Percentiles rank a stretch among this genome's conserved stretches.
phyloP scores from a whole-genome alignment of 805 yeast species.

The Metschnikowia chrysomelidarum region DNA sequence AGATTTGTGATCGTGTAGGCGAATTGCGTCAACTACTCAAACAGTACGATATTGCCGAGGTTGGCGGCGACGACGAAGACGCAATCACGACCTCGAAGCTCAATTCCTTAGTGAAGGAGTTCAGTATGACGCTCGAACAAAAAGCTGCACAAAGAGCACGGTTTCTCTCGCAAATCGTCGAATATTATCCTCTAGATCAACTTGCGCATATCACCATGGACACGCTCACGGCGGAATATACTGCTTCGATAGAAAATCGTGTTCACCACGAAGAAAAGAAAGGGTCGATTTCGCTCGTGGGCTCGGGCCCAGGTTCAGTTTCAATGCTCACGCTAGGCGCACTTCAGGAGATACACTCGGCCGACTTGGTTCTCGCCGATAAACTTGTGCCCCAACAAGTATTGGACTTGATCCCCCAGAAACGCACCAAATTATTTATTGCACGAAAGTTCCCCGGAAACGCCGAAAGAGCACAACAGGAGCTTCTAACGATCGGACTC shows the following conservation, averaged over 20 bases:
- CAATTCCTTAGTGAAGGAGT: conserved; percentile 62
- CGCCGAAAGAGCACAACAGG: conserved; percentile 91
- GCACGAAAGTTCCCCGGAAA: conserved; percentile 96
- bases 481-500: conserved; percentile 71
- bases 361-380: conserved; percentile 85
- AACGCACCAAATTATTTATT: conserved; percentile 67
- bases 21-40: conserved; percentile 55
- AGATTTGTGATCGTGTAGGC: conserved; percentile 69
- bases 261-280: conserved; percentile 12
- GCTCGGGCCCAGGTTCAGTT: conserved; percentile 91
- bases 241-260: neutral
- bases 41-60: conserved; percentile 44
- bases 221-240: conserved; percentile 49
- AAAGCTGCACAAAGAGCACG: conserved; percentile 61
- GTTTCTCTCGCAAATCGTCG: conserved; percentile 89
- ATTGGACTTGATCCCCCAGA: conserved; percentile 72
- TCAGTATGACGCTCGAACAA: conserved; percentile 50
- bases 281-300: conserved; percentile 79
- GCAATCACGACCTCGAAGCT: conserved; percentile 57
- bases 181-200: conserved; percentile 75
- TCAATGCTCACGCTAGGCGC: conserved; percentile 86
- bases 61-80: conserved; percentile 68
- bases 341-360: conserved; percentile 69
- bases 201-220: conserved; percentile 59
- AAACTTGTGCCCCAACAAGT: conserved; percentile 90